Conservation (phyloP, 768 basidiomycete species). For the Suillus sp. region DNA sequence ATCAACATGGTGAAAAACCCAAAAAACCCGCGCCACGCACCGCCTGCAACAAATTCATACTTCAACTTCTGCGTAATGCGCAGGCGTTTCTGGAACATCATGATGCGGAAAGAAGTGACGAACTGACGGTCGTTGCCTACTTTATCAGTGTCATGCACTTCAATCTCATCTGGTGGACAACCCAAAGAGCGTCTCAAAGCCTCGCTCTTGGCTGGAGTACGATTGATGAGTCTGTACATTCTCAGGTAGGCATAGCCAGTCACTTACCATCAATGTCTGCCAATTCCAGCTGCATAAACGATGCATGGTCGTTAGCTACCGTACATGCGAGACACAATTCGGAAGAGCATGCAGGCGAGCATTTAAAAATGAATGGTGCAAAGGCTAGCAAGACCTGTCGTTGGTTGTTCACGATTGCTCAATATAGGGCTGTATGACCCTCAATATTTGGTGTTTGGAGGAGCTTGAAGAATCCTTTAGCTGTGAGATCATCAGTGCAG, state of each 20-base stretch:
- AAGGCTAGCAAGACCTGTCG: neutral
- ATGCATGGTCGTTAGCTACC: too few relatives aligned
- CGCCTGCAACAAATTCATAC: neutral
- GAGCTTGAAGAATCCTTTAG: neutral
- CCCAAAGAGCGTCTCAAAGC: neutral
- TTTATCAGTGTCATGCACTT: too few relatives aligned
- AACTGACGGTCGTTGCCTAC: too few relatives aligned
- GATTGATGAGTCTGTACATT: too few relatives aligned
- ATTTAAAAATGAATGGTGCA: neutral
- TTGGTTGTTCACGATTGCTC: neutral
- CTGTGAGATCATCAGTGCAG: neutral
- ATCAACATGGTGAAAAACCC: neutral
- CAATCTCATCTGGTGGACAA: neutral
- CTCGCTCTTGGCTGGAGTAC: too few relatives aligned
- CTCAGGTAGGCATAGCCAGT: too few relatives aligned
- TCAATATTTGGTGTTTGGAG: too few relatives aligned
- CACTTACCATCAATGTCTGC: too few relatives aligned
- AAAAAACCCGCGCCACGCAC: neutral
- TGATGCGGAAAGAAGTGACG: too few relatives aligned
- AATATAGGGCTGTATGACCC: too few relatives aligned
- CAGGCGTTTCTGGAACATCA: too few relatives aligned
- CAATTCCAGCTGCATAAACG: too few relatives aligned
- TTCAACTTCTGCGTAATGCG: neutral
- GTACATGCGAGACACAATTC: neutral
- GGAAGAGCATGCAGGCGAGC: neutral